Evolutionary conservation across 768 basidiomycete species (phyloP), one percentile per base, ranked within the genome.

Genomic region (Auricularia sp.): DNA sequence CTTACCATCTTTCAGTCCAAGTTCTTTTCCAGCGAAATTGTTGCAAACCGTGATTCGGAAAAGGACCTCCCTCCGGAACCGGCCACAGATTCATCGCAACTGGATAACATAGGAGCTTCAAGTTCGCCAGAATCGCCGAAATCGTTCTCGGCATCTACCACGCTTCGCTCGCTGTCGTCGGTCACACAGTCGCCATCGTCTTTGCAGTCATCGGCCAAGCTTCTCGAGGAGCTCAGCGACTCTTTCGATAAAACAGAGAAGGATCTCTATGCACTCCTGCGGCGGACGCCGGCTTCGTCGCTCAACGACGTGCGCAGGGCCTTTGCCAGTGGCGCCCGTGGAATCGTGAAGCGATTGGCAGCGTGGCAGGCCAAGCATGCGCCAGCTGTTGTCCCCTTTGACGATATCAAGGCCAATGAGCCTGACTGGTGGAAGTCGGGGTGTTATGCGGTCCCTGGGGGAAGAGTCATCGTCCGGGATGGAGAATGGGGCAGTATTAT

Each of bases 401-500:
- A 62, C 47, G 66, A 62, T 11, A 60, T 77, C 61, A 66, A 70
- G 29, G 72, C 71, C 10, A 68, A 70, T n/a, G 83, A 85, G 64
- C 87, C 87, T 1, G 81, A 78, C 36, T 91, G 88, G 88, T 89
- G 86, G 87, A 72, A 70, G 16, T 74, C 73, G 21, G 80, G 79
- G 8, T 85, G 78, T 70, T 85, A 90, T 75, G 83, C 81, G 36
- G 76, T 87, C 18, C 87, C 88, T n/a, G 83, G 83, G 3, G 81
- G 84, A 7, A 85, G 83, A 69, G 78, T 88, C 3, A 80, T 89
- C 65, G 81, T 90, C 8, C 72, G 82, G 61, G 89, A 90, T 70
- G 79, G 82, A 69, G 87, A 89, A 72, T 87, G 85, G 87, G 87
- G 87, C 7, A 89, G 87, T 71, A 84, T 91, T 60, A 90, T 90